Evolutionary conservation across 306 rosid species (phyloP).

Genomic region (Prunus salicina): DNA sequence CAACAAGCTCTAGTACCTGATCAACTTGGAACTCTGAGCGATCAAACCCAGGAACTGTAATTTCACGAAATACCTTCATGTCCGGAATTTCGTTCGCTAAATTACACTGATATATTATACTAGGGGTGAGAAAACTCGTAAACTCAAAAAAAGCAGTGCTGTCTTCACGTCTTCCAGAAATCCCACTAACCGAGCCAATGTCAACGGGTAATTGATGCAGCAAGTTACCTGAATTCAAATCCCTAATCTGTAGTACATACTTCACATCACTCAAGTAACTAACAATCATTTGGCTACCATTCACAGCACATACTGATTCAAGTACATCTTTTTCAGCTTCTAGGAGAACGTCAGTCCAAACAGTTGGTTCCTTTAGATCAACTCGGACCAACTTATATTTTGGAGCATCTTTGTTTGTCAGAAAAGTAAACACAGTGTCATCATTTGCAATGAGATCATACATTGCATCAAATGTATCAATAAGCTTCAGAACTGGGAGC

Average conservation of each 20-base stretch:
- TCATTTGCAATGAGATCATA: slow-evolving; percentile 75
- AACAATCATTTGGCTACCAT: slow-evolving; percentile 71
- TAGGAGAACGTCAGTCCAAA: slow-evolving; percentile 67
- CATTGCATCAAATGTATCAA: slow-evolving; percentile 72
- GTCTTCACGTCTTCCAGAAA: slow-evolving; percentile 80
- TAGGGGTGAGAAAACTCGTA: slow-evolving; percentile 80
- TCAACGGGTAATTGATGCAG: slow-evolving; percentile 77
- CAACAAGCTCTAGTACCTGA: slow-evolving; percentile 48
- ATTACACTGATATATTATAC: slow-evolving; percentile 79
- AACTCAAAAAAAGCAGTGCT: slow-evolving; percentile 59
- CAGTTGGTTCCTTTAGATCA: slow-evolving; percentile 72
- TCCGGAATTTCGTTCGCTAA: slow-evolving; percentile 55
- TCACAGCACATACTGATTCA: slow-evolving; percentile 69
- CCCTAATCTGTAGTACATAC: slow-evolving; percentile 78
- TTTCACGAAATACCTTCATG: slow-evolving; percentile 84
- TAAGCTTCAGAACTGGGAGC: slow-evolving; percentile 69
- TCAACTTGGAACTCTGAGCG: slow-evolving; percentile 66
- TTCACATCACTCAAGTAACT: slow-evolving; percentile 92
- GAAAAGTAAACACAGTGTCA: slow-evolving; percentile 68
- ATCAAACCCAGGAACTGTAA: slow-evolving; percentile 68
- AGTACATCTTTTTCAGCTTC: slow-evolving; percentile 86
- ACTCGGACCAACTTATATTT: slow-evolving; percentile 78
- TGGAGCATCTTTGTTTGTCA: slow-evolving; percentile 90
- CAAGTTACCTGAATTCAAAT: slow-evolving; percentile 77
- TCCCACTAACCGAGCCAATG: slow-evolving; percentile 71